These are phyloP conservation scores for Neotropicomus parvogracilis DNA, from an alignment of 1,284 basidiomycete genomes.

Conservation along the genomic window DNA sequence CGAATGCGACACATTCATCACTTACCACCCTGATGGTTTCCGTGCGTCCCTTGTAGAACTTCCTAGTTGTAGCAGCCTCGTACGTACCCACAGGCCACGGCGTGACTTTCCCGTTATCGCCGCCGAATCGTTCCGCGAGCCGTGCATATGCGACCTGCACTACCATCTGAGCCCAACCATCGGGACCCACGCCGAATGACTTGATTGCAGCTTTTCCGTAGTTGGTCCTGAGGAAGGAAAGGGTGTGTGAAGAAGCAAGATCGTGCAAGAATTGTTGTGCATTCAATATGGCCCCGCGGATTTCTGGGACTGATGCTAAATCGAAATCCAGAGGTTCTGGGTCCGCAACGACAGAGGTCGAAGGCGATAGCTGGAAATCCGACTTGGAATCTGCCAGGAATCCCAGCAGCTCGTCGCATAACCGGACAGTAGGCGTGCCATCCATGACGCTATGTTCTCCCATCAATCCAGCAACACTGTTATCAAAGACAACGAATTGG, in stretches of 20 bases:
- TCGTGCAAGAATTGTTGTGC: conserved; percentile 58
- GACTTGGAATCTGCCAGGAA: conserved; percentile 58
- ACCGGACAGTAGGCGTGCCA: conserved; percentile 63
- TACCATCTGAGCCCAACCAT: conserved; percentile 91
- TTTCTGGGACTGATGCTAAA: conserved; percentile 44
- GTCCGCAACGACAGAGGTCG: conserved; percentile 25
- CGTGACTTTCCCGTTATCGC: conserved; percentile 37
- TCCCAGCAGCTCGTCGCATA: conserved; percentile 66
- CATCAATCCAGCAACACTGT: conserved; percentile 77
- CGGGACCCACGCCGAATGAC: conserved; percentile 78
- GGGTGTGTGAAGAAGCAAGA: conserved; percentile 65
- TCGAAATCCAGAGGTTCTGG: conserved; percentile 63
- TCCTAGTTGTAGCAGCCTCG: conserved; percentile 83
- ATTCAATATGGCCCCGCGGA: conserved; percentile 45
- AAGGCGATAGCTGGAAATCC: conserved; percentile 45
- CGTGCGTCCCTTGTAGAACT: conserved; percentile 83
- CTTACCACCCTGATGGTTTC: conserved; percentile 83
- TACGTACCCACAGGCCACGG: conserved; percentile 65
- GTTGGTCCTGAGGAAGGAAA: conserved; percentile 63
- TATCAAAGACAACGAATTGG: conserved; percentile 80
- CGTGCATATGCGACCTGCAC: conserved; percentile 83
- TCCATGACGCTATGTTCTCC: conserved; percentile 94
- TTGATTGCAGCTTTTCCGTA: conserved; percentile 92
- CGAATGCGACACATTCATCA: conserved; percentile 70
- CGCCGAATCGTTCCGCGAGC: conserved; percentile 39